Percentiles rank a stretch among this genome's conserved stretches.
Conservation (phyloP, 306 rosid species). For the Begonia peltatifolia region DNA sequence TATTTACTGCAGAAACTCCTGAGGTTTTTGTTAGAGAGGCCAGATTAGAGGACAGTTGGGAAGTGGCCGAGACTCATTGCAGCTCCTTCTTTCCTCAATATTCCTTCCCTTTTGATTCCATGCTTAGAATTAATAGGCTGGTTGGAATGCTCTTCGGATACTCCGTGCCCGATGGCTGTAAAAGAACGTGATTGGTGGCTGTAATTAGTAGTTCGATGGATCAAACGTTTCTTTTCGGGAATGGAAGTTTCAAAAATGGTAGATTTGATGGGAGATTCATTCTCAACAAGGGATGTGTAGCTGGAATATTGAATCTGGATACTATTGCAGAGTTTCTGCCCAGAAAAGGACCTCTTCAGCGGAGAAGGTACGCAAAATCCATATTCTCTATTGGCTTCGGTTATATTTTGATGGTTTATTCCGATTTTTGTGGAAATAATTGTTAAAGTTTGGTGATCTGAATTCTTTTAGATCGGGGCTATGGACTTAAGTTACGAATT, state of each 20-base stretch:
- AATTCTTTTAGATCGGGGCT: no score
- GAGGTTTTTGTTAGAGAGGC: conserved; percentile 83
- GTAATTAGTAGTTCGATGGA: conserved; percentile 45
- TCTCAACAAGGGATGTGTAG: conserved; percentile 77
- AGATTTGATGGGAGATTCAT: conserved; percentile 61
- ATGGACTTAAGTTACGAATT: no score
- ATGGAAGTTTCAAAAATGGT: conserved; percentile 56
- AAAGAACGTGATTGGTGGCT: conserved; percentile 76
- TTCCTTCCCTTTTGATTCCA: conserved; percentile 75
- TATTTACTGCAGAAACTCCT: conserved; percentile 64
- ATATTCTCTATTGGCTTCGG: no score
- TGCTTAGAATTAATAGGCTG: conserved; percentile 77
- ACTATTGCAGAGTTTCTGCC: conserved; percentile 95
- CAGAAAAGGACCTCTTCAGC: conserved; percentile 63
- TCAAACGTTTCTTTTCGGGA: conserved; percentile 50
- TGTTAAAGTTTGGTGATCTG: no score
- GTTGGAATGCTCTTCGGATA: conserved; percentile 76
- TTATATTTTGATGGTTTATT: no score
- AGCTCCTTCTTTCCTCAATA: conserved; percentile 93
- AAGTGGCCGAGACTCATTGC: conserved; percentile 99
- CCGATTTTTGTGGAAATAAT: no score
- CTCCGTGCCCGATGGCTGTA: conserved; percentile 69
- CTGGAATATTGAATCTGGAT: conserved; percentile 85
- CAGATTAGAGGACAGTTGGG: conserved; percentile 92
- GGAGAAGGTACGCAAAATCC: conserved; percentile 45